Conservation (phyloP, 768 basidiomycete species). For the Astraeus odoratus region DNA sequence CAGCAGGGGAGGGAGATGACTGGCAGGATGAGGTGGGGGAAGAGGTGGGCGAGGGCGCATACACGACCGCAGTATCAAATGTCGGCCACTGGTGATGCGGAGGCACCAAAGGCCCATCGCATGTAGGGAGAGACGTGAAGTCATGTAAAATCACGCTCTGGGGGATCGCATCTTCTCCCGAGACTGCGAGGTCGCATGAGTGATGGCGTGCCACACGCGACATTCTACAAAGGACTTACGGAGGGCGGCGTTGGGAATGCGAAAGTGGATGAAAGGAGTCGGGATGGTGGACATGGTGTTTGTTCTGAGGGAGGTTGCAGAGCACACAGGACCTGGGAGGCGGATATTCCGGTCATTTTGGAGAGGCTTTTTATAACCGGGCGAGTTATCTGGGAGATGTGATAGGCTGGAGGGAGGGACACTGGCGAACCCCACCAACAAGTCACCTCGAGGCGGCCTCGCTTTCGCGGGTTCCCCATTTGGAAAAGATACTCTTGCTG, state of each 20-base stretch:
- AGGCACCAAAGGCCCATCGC: conserved; percentile 12
- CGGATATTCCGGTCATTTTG: conserved; percentile 6
- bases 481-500: conserved; percentile 12
- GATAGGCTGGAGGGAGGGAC: conserved; percentile 2
- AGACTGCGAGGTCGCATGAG: background rate
- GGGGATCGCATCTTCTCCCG: background rate
- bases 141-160: conserved; percentile 7
- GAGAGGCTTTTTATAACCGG: conserved; percentile 18
- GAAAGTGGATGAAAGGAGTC: conserved; percentile 5
- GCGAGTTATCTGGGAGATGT: conserved; percentile 6
- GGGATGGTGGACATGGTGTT: conserved; percentile 10
- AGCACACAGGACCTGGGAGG: background rate
- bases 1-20: conserved; percentile 9
- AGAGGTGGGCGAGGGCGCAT: conserved; percentile 3
- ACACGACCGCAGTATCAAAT: conserved; percentile 15
- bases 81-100: conserved; percentile 16
- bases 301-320: background rate
- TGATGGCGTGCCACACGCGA: background rate
- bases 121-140: conserved; percentile 3
- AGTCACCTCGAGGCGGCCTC: conserved; percentile 20
- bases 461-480: conserved; percentile 8
- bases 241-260: conserved; percentile 1
- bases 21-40: conserved; percentile 9
- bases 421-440: conserved; percentile 10
- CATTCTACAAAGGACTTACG: background rate